Evolutionary conservation across 495 filamentous ascomycete species (phyloP).

Genomic region (Recurvomyces mirabilis): DNA sequence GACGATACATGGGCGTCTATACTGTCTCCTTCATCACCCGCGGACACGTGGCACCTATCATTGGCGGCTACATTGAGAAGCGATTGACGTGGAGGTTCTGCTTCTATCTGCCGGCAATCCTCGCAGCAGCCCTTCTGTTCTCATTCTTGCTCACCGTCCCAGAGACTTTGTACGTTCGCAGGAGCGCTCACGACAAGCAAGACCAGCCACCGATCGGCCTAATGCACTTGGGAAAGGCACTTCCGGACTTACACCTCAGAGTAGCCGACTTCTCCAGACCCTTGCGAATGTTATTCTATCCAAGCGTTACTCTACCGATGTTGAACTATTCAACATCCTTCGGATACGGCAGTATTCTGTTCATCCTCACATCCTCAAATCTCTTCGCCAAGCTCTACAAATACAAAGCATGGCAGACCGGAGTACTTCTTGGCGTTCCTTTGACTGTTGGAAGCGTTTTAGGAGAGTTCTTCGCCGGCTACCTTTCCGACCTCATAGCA

Average conservation of each 20-base stretch:
- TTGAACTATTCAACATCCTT: constrained; percentile 24
- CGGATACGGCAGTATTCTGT: constrained; percentile 23
- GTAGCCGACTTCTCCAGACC: constrained; percentile 22
- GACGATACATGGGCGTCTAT: constrained; percentile 29
- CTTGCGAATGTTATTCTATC: constrained; percentile 24
- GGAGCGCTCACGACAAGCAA: too few relatives aligned
- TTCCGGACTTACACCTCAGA: too few relatives aligned
- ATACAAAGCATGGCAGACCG: constrained; percentile 23
- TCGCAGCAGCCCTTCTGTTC: constrained; percentile 5
- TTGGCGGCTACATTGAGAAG: constrained; percentile 11
- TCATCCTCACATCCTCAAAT: constrained; percentile 22
- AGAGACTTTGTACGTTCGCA: constrained; percentile 11
- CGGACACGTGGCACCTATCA: constrained; percentile 12
- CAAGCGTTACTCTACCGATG: constrained; percentile 20
- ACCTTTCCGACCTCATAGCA: constrained; percentile 11
- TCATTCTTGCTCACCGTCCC: constrained; percentile 14
- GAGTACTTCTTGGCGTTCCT: constrained; percentile 13
- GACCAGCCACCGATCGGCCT: not conserved
- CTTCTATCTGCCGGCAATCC: constrained; percentile 13
- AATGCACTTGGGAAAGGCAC: too few relatives aligned
- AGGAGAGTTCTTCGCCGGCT: constrained; percentile 19
- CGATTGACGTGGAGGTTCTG: constrained; percentile 15
- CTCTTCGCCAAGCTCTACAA: constrained; percentile 22
- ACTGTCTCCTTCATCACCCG: constrained; percentile 27
- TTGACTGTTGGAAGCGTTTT: constrained; percentile 20